These are phyloP conservation scores for Ganoderma resinaceum DNA, from an alignment of 1,284 basidiomycete species.

Conservation along the genomic window DNA sequence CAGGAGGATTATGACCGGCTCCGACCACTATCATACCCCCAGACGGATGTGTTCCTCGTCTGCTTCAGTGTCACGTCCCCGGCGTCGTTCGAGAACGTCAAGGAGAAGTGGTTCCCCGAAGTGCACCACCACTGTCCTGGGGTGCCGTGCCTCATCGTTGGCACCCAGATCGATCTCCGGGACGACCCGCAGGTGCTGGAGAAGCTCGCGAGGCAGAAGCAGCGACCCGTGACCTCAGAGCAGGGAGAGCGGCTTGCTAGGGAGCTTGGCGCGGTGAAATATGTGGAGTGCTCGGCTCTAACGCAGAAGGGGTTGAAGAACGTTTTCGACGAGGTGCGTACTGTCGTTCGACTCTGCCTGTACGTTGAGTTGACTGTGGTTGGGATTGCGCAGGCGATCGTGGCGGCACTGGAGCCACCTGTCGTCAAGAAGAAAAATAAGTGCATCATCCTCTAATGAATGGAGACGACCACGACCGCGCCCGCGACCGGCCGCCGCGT, in stretches of 20 bases:
- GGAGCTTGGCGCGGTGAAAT: conserved; percentile 98
- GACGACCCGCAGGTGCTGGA: conserved; percentile 94
- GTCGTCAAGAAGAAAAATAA: conserved; percentile 85
- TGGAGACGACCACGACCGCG: conserved; percentile 13
- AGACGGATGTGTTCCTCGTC: conserved; percentile 99
- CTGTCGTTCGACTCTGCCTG: not conserved
- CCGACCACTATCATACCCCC: conserved; percentile 98
- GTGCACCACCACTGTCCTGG: conserved; percentile 99
- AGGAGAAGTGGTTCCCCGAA: conserved; percentile 99
- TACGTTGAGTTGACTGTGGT: not conserved
- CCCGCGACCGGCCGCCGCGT: conserved; percentile 17
- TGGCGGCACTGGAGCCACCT: conserved; percentile 97
- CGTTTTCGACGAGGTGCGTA: conserved; percentile 96
- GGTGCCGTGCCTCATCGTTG: conserved; percentile 98
- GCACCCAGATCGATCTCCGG: conserved; percentile 97
- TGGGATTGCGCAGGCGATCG: conserved; percentile 80
- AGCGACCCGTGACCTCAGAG: conserved; percentile 89
- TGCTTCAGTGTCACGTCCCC: conserved; percentile 99
- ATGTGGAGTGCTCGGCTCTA: conserved; percentile 98
- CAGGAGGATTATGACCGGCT: conserved; percentile 99
- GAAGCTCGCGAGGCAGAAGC: conserved; percentile 96
- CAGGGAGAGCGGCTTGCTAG: conserved; percentile 93
- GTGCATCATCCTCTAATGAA: conserved; percentile 84
- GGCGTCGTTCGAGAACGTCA: conserved; percentile 99
- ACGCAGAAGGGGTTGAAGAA: conserved; percentile 99